Base-by-base conservation (phyloP, 306 rosid species). In the Luffa aegyptiaca region DNA sequence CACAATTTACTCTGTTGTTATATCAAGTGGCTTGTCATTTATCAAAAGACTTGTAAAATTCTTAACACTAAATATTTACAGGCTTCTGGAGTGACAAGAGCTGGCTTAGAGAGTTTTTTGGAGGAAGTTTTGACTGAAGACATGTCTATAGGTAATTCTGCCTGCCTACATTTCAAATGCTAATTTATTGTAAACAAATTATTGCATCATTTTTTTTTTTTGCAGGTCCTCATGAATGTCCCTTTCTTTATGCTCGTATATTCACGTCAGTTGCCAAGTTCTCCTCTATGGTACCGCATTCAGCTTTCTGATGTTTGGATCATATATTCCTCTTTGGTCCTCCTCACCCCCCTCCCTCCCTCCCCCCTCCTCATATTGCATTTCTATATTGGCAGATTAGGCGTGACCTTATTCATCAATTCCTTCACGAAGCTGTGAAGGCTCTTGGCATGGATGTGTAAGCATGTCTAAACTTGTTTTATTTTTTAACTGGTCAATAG, bases 181-280 rank as follows among this genome's bases (percentile, higher is more conserved):
- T 39, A 63, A 56, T n/a, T 13, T 46, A 14, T 17, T 44, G 56
- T 10, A 45, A 56, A 33, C 53, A 77, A 36, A 79, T 82, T 77
- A 45, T 80, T 49, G 74, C 81, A 68, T 35, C n/a, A 85, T 82
- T 77, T 41, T 81, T n/a, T 53, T 71, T 59, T 84, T 84, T 63
- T 81, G 61, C 91, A 94, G 98, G 87, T 82, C 92, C 91, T 82
- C 89, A 84, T 82, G 92, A 89, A 75, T 85, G 79, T 82, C 98
- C 98, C 59, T 90, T 94, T 83, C 93, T 94, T 61, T 88, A 86
- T 92, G 93, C 98, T 74, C 98, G 98, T 49, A 80, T 92, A 57
- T 91, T 94, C 48, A 81, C 91, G 20, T 81, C 97, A 56, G 90
- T 88, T 84, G 89, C 97, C 75, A 94, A 90, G 85, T 90, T 94